These are phyloP conservation scores for Debaryomyces subglobosus DNA, from an alignment of 1,139 yeast genomes.

Conservation along the genomic window DNA sequence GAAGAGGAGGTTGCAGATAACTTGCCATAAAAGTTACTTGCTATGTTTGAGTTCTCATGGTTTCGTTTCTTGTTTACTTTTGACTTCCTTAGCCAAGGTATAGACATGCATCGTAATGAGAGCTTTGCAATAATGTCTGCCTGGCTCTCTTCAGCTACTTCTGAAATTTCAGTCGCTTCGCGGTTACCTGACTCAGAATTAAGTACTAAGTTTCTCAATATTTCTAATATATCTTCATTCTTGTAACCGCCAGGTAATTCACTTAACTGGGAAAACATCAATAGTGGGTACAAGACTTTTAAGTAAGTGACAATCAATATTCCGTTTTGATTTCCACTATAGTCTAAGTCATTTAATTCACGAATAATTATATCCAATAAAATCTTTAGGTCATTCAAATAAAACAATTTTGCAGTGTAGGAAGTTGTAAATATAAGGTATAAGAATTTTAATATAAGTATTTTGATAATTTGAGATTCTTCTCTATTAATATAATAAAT, in stretches of 20 bases:
- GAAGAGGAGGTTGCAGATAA: conserved; percentile 10
- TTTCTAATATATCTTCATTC: conserved; percentile 51
- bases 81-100: conserved; percentile 54
- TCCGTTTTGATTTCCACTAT: conserved; percentile 50
- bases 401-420: conserved; percentile 66
- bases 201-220: conserved; percentile 50
- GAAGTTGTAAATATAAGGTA: conserved; percentile 74
- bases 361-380: conserved; percentile 83
- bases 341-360: conserved; percentile 69
- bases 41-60: not conserved
- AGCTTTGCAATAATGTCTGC: conserved; percentile 54
- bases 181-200: conserved; percentile 21
- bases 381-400: conserved; percentile 83
- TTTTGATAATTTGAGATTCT: conserved; percentile 69
- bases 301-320: conserved; percentile 71
- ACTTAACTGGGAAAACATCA: conserved; percentile 64
- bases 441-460: conserved; percentile 76
- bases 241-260: conserved; percentile 58
- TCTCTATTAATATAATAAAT: conserved; percentile 74
- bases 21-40: not conserved
- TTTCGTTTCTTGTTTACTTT: not conserved
- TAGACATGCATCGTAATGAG: conserved; percentile 62
- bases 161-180: conserved; percentile 10
- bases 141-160: conserved; percentile 20
- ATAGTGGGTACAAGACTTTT: conserved; percentile 72